A percentile compares a stretch with the other conserved stretches of the same genome.
Conservation (phyloP, 208 protist genomes). For the Balamuthia mandrillaris region DNA sequence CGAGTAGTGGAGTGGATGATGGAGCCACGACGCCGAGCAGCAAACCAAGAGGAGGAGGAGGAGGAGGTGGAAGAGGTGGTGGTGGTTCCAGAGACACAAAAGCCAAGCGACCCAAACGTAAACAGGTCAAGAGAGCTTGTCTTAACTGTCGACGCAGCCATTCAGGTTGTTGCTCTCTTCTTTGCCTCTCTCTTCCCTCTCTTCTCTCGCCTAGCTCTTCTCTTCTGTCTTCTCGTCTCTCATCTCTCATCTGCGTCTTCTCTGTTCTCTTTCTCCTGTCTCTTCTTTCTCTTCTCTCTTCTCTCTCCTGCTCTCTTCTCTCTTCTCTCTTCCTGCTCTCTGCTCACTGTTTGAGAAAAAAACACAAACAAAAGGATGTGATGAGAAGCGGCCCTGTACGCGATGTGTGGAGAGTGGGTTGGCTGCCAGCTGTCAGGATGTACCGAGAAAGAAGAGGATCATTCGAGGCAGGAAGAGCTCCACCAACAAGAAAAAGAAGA, state of each 20-base stretch:
- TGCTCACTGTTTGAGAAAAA: no score
- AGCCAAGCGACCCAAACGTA: neutral
- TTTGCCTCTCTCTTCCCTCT: neutral
- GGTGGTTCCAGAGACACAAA: neutral
- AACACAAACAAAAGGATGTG: neutral
- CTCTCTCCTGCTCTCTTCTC: no score
- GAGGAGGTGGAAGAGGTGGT: neutral
- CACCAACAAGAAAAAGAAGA: neutral
- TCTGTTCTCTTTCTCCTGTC: no score
- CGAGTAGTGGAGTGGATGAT: neutral
- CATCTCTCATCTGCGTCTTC: neutral
- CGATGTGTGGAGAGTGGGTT: neutral
- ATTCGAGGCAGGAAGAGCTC: neutral
- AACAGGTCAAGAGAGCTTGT: neutral
- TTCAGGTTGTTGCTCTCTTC: neutral
- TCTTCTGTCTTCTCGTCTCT: neutral
- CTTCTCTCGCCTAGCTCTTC: neutral
- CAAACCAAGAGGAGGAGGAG: neutral
- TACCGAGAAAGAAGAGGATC: neutral
- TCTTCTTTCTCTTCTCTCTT: no score
- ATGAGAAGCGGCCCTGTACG: neutral
- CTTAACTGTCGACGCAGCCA: neutral
- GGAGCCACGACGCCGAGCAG: neutral
- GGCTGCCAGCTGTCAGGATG: neutral
- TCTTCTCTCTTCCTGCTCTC: no score